Evolutionary conservation across 2,329 filamentous ascomycete genomes (phyloP).

Genomic region (Trichophyton equinum): DNA sequence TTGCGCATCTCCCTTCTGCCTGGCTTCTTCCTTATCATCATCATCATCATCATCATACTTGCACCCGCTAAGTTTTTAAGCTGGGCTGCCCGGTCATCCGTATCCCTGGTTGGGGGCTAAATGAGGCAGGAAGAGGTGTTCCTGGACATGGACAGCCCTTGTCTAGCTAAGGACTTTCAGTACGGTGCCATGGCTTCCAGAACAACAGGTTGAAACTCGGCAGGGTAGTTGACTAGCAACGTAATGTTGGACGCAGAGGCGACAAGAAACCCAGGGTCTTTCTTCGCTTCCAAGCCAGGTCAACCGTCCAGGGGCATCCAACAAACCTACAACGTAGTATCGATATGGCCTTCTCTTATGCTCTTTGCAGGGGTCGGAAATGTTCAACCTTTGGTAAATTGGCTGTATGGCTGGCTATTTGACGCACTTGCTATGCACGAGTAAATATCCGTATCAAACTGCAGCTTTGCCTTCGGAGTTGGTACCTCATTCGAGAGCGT

Average conservation of each 20-base stretch:
- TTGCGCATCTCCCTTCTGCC: neutral
- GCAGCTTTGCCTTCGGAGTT: neutral
- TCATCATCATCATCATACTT: neutral
- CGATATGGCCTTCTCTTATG: neutral
- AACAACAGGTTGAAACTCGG: neutral
- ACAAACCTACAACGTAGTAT: constrained; percentile 1
- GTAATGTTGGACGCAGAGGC: too few species aligned
- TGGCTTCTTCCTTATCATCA: too few species aligned
- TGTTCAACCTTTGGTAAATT: neutral
- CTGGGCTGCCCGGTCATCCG: neutral
- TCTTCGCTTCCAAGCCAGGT: neutral
- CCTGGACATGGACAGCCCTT: neutral
- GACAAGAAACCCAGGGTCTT: too few species aligned
- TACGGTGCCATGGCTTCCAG: neutral
- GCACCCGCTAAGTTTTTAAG: neutral
- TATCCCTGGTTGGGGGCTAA: neutral
- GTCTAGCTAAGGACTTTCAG: neutral
- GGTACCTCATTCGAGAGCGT: neutral
- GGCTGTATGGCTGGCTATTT: neutral
- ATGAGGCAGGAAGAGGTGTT: neutral
- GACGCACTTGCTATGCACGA: neutral
- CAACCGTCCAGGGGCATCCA: neutral
- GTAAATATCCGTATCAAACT: neutral
- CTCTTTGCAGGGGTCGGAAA: neutral
- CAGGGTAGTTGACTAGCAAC: too few species aligned